phyloP scores from a whole-genome alignment of 2,329 filamentous ascomycete genomes.

The Verticillium klebahnii region DNA sequence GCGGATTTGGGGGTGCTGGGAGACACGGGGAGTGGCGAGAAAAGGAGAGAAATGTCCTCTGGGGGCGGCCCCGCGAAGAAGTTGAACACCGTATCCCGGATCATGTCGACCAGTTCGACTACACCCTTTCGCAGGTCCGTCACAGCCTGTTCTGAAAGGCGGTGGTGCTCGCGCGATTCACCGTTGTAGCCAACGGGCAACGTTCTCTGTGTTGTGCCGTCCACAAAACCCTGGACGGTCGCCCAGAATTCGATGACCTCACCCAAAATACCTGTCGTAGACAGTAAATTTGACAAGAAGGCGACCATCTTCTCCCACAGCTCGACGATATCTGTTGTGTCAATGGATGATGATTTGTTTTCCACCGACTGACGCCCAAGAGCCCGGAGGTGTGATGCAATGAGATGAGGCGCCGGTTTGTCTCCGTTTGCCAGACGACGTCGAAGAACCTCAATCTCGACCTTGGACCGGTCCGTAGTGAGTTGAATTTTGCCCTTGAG shows the following conservation, averaged over 20 bases:
- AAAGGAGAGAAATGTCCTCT: constrained; percentile 83
- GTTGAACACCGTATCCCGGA: constrained; percentile 72
- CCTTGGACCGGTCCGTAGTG: constrained; percentile 78
- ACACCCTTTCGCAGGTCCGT: constrained; percentile 70
- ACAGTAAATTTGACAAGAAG: constrained; percentile 71
- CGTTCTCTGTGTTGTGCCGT: constrained; percentile 74
- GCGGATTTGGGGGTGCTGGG: constrained; percentile 63
- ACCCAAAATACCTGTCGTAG: constrained; percentile 74
- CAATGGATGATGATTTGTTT: constrained; percentile 60
- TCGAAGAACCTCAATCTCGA: constrained; percentile 88
- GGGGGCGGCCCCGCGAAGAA: constrained; percentile 87
- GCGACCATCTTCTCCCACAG: constrained; percentile 86
- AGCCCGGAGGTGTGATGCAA: constrained; percentile 72
- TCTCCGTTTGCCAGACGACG: constrained; percentile 72
- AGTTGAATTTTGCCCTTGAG: constrained; percentile 79
- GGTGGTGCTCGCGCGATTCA: constrained; percentile 76
- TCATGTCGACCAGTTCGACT: constrained; percentile 75
- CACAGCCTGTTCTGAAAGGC: constrained; percentile 66
- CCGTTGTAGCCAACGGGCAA: constrained; percentile 79
- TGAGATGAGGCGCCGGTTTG: constrained; percentile 62
- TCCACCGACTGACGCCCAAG: constrained; percentile 64
- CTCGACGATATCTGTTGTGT: constrained; percentile 76
- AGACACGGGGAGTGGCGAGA: constrained; percentile 71
- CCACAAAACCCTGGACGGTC: constrained; percentile 82
- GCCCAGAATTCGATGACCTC: constrained; percentile 95